Base-by-base conservation (phyloP, 495 filamentous ascomycete genomes). In the Aspergillus campestris region DNA sequence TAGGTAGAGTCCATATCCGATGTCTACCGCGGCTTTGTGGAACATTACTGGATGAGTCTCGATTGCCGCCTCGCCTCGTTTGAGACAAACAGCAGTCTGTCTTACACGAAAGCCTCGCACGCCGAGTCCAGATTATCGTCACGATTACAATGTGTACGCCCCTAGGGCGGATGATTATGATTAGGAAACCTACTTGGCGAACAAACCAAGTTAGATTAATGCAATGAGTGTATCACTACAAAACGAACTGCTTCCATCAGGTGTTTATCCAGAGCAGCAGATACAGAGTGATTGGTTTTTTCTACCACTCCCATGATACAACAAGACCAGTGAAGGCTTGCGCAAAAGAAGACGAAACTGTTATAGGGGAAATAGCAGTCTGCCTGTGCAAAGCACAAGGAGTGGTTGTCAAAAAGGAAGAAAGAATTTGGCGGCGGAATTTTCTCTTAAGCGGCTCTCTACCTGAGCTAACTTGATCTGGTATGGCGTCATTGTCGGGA, bases 161-260 rank as follows among this genome's bases (percentile, higher is more conserved):
- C 13, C 10, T 13, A 34, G 33, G 37, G 24, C 24, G 37, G 18
- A 24, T 24, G 18, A 24, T 24, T 24, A 24, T 24, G 18, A 24
- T 24, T 34, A 18, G 13, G 44, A 30, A 33, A 42, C 28, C 27
- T 7, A 9, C 28, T 41, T 24, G 37, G 43, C 12, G 38, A 37
- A n/a, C 53, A 14, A 50, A 38, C 28, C 40, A 55, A 53, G 27
- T 35, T 55, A 51, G 32, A 55, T 52, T 53, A 52, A 50, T 59
- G 51, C 53, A 63, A 73, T 24, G 18, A 24, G 18, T 73, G 69
- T 73, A 65, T 73, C 69, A 73, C 69, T 68, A 67, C 69, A 71
- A 73, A 73, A 75, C 86, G 86, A 91, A 80, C 86, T 79, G 79
- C 85, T 78, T 75, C 78, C 75, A 77, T 89, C 86, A 89, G 62